phyloP scores from a whole-genome alignment of 176 grass and related monocot species.

The Guadua angustifolia region DNA sequence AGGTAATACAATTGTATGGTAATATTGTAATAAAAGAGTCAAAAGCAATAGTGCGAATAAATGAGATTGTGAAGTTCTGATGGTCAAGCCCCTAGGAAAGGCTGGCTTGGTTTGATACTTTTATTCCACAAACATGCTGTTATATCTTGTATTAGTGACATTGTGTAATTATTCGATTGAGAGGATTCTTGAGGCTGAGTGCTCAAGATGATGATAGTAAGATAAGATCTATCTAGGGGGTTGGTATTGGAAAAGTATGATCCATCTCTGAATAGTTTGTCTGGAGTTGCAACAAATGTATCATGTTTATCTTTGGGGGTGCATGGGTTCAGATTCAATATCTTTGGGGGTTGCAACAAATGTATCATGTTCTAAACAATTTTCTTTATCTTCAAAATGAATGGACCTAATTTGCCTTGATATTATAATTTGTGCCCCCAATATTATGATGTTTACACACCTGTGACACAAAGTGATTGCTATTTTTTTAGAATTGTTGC shows the following conservation, averaged over 20 bases:
- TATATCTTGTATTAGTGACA: background rate
- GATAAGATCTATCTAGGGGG: background rate
- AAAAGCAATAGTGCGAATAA: background rate
- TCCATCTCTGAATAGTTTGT: background rate
- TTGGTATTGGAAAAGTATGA: background rate
- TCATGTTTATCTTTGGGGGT: background rate
- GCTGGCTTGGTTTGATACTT: background rate
- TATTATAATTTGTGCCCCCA: background rate
- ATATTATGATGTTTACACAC: background rate
- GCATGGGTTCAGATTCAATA: background rate
- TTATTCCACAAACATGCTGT: background rate
- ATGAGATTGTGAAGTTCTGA: background rate
- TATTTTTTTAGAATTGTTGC: background rate
- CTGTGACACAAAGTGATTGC: background rate
- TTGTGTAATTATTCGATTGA: constrained; percentile 9
- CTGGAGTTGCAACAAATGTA: background rate
- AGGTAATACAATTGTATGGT: background rate
- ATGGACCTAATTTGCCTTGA: background rate
- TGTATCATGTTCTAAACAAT: background rate
- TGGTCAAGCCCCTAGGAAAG: background rate
- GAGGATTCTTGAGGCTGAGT: background rate
- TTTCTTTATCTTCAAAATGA: background rate
- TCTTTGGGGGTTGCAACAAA: too few relatives aligned
- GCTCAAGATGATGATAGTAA: background rate
- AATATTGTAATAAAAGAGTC: background rate